Base-by-base conservation (phyloP, 257 asterid genomes). In the Solanum arcanum region DNA sequence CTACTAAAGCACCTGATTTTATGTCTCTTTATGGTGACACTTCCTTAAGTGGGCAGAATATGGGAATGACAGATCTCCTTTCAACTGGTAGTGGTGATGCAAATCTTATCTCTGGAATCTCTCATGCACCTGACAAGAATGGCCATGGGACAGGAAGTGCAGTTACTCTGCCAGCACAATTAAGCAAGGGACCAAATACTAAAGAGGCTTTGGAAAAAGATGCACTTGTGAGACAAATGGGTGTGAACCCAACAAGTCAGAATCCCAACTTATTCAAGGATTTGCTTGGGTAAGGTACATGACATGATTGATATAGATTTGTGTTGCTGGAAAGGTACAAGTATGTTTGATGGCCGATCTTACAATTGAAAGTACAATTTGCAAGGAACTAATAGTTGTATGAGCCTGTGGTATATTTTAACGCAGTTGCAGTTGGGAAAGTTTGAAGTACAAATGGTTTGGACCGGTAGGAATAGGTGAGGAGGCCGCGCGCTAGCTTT, bases 151-250 rank as follows among this genome's bases (percentile, higher is more conserved):
- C 90, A 60, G 88, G 66, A 85, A 76, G 85, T 18, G 88, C 84
- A 35, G 88, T 83, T 41, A 62, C 90, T 69, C 64, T 89, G n/a
- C 29, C 89, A 47, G 89, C 88, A 52, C 94, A 88, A 64, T 35
- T 78, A 86, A 92, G 89, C 90, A 94, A 95, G 90, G 99, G 98
- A 27, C 97, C 94, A 3, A 96, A 91, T 86, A 83, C 88, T 88
- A 96, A 93, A 92, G 98, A 93, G 56, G 94, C 95, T 41, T 86
- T 97, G 91, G 96, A 92, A 83, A 97, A 94, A 91, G 99, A 97
- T 91, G 94, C 98, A 39, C 94, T 91, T 18, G 99, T 94, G 35
- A 94, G 99, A 90, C 99, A 97, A 88, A 69, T 97, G 94, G 99
- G 99, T 2, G 97, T 95, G 90, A 92, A 94, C 23, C 99, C 98